Evolutionary conservation across 2,329 filamentous ascomycete genomes (phyloP).

Genomic region (Fusarium sp.): DNA sequence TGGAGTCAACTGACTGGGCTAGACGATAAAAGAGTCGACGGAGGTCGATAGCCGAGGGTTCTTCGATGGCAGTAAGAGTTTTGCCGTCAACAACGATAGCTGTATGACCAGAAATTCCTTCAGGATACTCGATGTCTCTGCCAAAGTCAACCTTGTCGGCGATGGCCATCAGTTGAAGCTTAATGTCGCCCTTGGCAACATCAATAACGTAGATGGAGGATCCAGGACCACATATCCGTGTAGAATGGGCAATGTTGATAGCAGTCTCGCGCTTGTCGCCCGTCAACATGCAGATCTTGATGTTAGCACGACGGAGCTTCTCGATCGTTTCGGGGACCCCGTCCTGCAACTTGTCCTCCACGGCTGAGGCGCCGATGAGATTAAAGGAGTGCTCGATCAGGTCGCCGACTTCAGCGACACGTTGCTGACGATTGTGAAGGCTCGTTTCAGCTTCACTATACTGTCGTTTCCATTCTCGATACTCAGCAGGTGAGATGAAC

Average conservation of each 20-base stretch:
- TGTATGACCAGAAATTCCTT: neutral
- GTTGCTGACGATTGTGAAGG: neutral
- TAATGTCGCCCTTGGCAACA: neutral
- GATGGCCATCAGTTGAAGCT: neutral
- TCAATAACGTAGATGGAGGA: neutral
- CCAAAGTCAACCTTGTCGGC: neutral
- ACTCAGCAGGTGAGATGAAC: neutral
- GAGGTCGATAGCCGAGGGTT: neutral
- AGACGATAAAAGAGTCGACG: neutral
- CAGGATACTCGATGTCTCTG: neutral
- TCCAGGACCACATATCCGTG: neutral
- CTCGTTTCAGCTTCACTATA: neutral
- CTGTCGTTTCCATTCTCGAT: neutral
- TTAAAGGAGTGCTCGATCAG: neutral
- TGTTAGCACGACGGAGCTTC: neutral
- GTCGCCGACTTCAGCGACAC: neutral
- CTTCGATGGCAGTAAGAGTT: neutral
- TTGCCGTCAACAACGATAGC: neutral
- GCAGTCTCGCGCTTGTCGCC: neutral
- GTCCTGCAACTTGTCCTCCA: neutral
- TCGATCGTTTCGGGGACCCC: neutral
- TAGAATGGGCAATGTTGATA: neutral
- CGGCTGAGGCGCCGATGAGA: neutral
- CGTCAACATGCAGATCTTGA: neutral
- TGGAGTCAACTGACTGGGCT: neutral